Conservation (phyloP, 306 rosid genomes). For the Trichosanthes cucumerina region DNA sequence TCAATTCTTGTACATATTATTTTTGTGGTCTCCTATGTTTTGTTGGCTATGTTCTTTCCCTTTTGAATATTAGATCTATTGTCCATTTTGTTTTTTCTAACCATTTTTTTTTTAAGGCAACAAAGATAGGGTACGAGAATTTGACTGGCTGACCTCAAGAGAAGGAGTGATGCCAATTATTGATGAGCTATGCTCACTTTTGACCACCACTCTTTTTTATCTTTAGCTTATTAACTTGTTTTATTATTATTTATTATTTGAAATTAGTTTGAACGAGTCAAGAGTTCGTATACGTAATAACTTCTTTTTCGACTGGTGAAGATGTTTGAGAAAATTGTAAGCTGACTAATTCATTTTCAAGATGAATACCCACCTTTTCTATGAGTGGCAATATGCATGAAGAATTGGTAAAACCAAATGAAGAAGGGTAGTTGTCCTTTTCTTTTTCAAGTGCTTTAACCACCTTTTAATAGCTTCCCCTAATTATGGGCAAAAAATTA, state of each 20-base stretch:
- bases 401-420: neutral
- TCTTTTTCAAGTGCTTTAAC: neutral
- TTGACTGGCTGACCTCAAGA: too few relatives aligned
- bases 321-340: neutral
- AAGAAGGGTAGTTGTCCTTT: neutral
- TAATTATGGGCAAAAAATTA: neutral
- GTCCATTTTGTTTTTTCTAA: neutral
- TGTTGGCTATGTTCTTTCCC: neutral
- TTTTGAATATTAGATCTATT: neutral
- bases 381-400: neutral
- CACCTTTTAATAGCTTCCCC: neutral
- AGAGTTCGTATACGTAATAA: too few relatives aligned
- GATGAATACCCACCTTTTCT: neutral
- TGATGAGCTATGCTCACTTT: too few relatives aligned
- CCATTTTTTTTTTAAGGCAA: too few relatives aligned
- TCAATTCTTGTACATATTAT: neutral
- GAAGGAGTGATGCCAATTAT: too few relatives aligned
- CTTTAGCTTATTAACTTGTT: too few relatives aligned
- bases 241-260: neutral
- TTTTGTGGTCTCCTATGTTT: neutral
- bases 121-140: too few relatives aligned
- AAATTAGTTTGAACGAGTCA: neutral
- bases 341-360: neutral
- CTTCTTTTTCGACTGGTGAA: neutral
- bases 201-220: neutral